Evolutionary conservation across 371 early-diverging fungal species (phyloP).

Genomic region (Haplosporangium sp.): DNA sequence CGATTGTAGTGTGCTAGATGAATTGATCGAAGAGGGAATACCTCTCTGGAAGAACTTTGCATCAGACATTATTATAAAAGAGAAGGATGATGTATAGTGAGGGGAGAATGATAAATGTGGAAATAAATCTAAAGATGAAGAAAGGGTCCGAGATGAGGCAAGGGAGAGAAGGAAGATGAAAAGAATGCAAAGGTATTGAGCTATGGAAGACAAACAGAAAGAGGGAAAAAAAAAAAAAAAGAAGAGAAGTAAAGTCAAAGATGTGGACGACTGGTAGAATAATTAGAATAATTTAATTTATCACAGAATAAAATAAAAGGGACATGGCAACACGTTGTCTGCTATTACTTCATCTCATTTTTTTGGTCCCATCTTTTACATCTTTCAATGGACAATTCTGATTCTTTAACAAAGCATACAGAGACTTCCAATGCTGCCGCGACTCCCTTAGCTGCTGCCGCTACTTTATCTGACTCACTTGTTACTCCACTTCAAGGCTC

Average conservation of each 20-base stretch:
- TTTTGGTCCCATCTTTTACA: neutral
- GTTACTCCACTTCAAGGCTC: slow-evolving; percentile 16
- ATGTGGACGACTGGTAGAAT: neutral
- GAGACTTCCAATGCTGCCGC: neutral
- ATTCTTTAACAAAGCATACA: neutral
- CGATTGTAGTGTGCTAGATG: neutral
- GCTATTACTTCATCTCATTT: neutral
- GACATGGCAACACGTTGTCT: too few relatives aligned
- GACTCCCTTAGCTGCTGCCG: slow-evolving; percentile 6
- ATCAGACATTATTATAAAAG: slow-evolving; percentile 66
- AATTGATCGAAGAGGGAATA: slow-evolving; percentile 22
- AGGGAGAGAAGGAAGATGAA: neutral
- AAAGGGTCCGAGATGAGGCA: too few relatives aligned
- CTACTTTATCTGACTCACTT: slow-evolving; percentile 3
- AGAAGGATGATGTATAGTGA: neutral
- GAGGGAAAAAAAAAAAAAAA: neutral
- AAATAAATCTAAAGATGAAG: too few relatives aligned
- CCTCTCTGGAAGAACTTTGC: slow-evolving; percentile 89
- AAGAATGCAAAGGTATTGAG: neutral
- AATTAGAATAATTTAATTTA: too few relatives aligned
- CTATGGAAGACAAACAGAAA: slow-evolving; percentile 1
- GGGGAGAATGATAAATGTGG: neutral
- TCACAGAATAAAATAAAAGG: neutral
- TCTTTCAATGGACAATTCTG: slow-evolving; percentile 17
- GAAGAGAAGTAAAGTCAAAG: neutral